phyloP scores from a whole-genome alignment of 1,284 basidiomycete species.

The Cryptococcus floricola region DNA sequence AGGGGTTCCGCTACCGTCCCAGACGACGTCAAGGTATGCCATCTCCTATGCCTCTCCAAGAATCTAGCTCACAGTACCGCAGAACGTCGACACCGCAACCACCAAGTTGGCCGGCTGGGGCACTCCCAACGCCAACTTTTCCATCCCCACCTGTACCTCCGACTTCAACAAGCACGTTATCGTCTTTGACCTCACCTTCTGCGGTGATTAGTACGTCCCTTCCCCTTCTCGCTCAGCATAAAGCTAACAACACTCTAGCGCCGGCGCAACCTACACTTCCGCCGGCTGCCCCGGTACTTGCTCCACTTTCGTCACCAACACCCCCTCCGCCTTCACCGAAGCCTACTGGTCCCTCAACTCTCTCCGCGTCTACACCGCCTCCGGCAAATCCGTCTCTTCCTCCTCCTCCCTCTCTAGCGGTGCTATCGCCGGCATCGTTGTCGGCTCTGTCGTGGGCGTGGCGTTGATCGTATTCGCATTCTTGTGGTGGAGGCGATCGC shows the following conservation, averaged over 20 bases:
- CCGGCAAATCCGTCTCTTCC: slow-evolving; percentile 20
- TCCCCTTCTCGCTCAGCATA: neutral
- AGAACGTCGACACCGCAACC: slow-evolving; percentile 21
- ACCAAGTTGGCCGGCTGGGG: slow-evolving; percentile 34
- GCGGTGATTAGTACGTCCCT: slow-evolving; percentile 40
- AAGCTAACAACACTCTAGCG: slow-evolving; percentile 14
- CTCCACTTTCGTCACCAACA: slow-evolving; percentile 52
- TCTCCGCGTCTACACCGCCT: slow-evolving; percentile 55
- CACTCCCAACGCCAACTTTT: slow-evolving; percentile 36
- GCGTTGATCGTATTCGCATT: slow-evolving; percentile 12
- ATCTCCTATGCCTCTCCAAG: neutral
- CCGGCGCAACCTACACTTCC: slow-evolving; percentile 27
- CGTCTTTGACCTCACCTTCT: slow-evolving; percentile 47
- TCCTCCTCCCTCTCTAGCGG: slow-evolving; percentile 15
- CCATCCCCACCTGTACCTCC: slow-evolving; percentile 31
- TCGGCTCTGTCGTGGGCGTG: slow-evolving; percentile 20
- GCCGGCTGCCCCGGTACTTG: slow-evolving; percentile 38
- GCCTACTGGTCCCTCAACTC: slow-evolving; percentile 65
- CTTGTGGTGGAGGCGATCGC: slow-evolving; percentile 11
- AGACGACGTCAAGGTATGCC: slow-evolving; percentile 36
- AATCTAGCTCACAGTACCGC: neutral
- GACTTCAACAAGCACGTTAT: slow-evolving; percentile 43
- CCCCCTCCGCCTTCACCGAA: slow-evolving; percentile 56
- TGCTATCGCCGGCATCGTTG: slow-evolving; percentile 32
- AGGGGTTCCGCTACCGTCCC: slow-evolving; percentile 35